Conservation (phyloP, 192 early-diverging fungal genomes). For the Coemansia sp. region DNA sequence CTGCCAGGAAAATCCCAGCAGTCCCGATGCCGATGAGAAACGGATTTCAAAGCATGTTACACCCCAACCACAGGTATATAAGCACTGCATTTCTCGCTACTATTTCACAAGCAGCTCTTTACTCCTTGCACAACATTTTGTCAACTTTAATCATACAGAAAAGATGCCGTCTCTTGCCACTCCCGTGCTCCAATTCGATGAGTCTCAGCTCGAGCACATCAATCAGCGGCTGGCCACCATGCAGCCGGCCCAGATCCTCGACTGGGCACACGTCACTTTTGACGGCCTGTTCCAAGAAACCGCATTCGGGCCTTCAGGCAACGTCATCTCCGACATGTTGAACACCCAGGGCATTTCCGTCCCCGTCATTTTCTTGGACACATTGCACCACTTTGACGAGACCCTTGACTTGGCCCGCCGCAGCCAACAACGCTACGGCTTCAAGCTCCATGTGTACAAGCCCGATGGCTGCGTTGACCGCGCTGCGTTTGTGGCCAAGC, state of each 20-base stretch:
- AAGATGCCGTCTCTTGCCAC: slow-evolving; percentile 42
- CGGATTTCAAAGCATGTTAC: neutral
- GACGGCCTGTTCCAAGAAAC: slow-evolving; percentile 87
- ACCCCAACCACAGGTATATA: too few relatives aligned
- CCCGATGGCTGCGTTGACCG: slow-evolving; percentile 63
- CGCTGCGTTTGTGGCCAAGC: slow-evolving; percentile 66
- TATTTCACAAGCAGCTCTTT: neutral
- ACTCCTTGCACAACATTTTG: neutral
- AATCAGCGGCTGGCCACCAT: slow-evolving; percentile 72
- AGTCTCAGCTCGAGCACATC: slow-evolving; percentile 63
- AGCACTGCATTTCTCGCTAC: neutral
- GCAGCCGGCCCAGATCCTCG: slow-evolving; percentile 75
- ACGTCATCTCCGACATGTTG: slow-evolving; percentile 85
- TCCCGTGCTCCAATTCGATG: slow-evolving; percentile 47
- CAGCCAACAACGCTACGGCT: slow-evolving; percentile 67
- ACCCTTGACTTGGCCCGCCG: slow-evolving; percentile 77
- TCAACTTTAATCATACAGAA: neutral
- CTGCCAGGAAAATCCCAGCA: neutral
- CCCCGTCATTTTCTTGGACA: slow-evolving; percentile 89
- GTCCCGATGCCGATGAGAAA: neutral
- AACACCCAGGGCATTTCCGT: slow-evolving; percentile 63
- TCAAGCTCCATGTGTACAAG: slow-evolving; percentile 71
- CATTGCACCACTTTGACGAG: slow-evolving; percentile 92
- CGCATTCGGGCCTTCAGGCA: slow-evolving; percentile 90
- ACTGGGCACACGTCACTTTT: slow-evolving; percentile 83